Evolutionary conservation across 1,284 basidiomycete genomes (phyloP), one percentile per base, ranked within the genome.

Genomic region (Pyrrhoderma noxium): DNA sequence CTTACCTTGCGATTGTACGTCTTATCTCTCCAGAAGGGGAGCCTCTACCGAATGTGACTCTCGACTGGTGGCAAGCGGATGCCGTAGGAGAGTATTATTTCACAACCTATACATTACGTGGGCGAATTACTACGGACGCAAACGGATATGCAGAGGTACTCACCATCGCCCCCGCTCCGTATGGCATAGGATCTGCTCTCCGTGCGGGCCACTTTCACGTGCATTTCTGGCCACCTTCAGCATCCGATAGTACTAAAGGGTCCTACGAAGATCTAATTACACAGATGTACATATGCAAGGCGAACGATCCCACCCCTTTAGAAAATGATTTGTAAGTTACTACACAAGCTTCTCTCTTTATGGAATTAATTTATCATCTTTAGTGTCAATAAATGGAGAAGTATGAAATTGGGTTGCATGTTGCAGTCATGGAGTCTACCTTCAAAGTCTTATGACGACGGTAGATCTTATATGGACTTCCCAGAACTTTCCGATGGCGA

Each of bases 11-110:
- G 38, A 47, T 56, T 2, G 36, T 64, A 39, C 53, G 56, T 14
- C 53, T 65, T 25, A 57, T 57, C 31, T 53, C 59, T 22, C 53
- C 58, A 14, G 60, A 63, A 5, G 62, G 62, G 31, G 52, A 61
- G 7, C 63, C 62, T 3, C 22, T 64, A 2, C 55, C 60, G 11
- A 45, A 59, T 45, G 62, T 59, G 2, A 38, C 18, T 3, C 21
- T 65, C 41, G 61, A 64, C 52, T 56, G 56, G 58, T 65, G 64
- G 64, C 63, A 65, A 25, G 61, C 64, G 2, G 57, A 61, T 49
- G 49, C 48, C 16, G 42, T 51, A 8, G 63, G 63, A 8, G 34
- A 35, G 3, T 65, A 65, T 54, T 61, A 57, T 44, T 58, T 60
- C 51, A 40, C 44, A 18, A 52, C 54, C 1, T 65, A 61, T 52